Percentiles rank a stretch among this genome's conserved stretches.
Conservation (phyloP, 345 rosid genomes). For the Eutrema yunnanense region DNA sequence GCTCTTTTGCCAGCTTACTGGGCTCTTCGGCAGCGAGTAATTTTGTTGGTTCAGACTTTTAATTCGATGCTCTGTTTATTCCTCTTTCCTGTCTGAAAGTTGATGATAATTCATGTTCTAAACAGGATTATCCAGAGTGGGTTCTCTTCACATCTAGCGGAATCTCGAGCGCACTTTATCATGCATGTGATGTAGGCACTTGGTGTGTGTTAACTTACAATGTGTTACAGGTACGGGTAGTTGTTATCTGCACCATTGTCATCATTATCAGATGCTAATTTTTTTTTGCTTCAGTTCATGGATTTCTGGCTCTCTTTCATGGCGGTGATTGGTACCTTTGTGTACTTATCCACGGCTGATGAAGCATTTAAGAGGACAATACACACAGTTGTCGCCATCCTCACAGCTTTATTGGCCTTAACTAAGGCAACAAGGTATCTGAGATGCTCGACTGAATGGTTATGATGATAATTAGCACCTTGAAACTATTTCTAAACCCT, state of each 20-base stretch:
- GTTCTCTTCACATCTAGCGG: constrained; percentile 86
- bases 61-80: not conserved
- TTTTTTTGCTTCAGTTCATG: constrained; percentile 68
- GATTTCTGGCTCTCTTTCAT: constrained; percentile 99
- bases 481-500: not conserved
- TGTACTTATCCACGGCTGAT: constrained; percentile 62
- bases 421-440: constrained; percentile 90
- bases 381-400: constrained; percentile 75
- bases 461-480: constrained; percentile 2
- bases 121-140: constrained; percentile 95
- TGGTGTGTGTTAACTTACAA: constrained; percentile 74
- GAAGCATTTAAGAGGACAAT: constrained; percentile 77
- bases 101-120: constrained; percentile 10
- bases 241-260: constrained; percentile 8
- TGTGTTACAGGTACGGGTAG: constrained; percentile 70
- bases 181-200: constrained; percentile 94
- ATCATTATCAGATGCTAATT: not conserved
- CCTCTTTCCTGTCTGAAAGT: not conserved
- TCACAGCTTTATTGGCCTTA: constrained; percentile 86
- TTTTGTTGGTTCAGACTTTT: constrained; percentile 3
- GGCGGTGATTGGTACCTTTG: constrained; percentile 90
- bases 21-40: constrained; percentile 85
- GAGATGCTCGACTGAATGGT: not conserved
- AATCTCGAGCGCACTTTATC: constrained; percentile 89
- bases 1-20: constrained; percentile 87